Base-by-base conservation (phyloP, 768 basidiomycete species). In the Amanita subjunquillea region DNA sequence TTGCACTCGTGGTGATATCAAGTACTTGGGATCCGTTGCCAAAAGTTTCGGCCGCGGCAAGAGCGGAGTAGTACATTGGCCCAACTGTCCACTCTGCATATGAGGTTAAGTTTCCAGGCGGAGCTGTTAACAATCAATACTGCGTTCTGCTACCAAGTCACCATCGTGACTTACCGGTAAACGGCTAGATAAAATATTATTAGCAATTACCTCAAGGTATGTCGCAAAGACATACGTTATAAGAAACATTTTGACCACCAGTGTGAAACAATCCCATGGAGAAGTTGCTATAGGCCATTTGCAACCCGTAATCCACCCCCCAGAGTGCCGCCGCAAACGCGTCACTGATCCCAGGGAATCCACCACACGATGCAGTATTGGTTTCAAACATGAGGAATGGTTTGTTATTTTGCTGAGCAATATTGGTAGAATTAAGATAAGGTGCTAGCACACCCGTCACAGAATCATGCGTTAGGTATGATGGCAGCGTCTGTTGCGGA, bases 11-110 rank as follows among this genome's bases (percentile, higher is more conserved):
- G 22, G 65, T 61, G 30, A 91, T 70, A 62, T 91, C 88, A 23
- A 85, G 61, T 8, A 91, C 73, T 55, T 79, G 85, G 0, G 82
- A 76, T 0, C 59, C 63, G 62, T 84, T 83, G 17, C 85, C 85
- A 22, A 91, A 68, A 2, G 74, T 72, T 63, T 91, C 89, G 2
- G 87, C 82, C 54, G 84, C 69, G 55, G 79, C 74, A 5, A 93
- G 70, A 3, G 83, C 75, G 0, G 87, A 75, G 64, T 91, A 91
- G 68, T 87, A 90, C 47, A 84, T 70, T 0, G 87, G 79, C 0
- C 85, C 86, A 43, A 89, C 70, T 0, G 85, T 85, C 87, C 87
- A 91, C 67, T 84, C 69, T 51, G 75, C 75, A 67, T 74, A 80
- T 0, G 70, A 61, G 6, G 79, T 76, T 54, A 83, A 73, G 58